phyloP scores from a whole-genome alignment of 495 filamentous ascomycete species.

The Bacidia rubella region DNA sequence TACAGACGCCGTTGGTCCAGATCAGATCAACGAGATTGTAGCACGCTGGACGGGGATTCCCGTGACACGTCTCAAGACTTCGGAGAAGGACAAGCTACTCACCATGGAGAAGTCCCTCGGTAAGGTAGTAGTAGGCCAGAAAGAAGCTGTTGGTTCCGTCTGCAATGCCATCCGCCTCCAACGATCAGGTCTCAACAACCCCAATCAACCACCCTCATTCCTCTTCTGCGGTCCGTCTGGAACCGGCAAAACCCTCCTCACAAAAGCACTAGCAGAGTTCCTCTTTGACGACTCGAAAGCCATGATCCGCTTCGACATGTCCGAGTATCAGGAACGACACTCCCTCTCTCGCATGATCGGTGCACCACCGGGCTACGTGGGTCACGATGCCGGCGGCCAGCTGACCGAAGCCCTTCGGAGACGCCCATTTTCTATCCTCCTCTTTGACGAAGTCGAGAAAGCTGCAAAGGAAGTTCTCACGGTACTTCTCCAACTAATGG shows the following conservation, averaged over 20 bases:
- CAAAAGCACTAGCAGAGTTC: slow-evolving; percentile 94
- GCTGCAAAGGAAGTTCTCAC: slow-evolving; percentile 96
- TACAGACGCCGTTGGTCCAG: slow-evolving; percentile 86
- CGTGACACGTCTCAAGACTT: slow-evolving; percentile 80
- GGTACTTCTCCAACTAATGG: slow-evolving; percentile 94
- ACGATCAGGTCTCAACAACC: slow-evolving; percentile 83
- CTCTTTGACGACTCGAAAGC: slow-evolving; percentile 93
- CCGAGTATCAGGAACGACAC: slow-evolving; percentile 96
- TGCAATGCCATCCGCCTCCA: slow-evolving; percentile 93
- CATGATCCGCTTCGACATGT: slow-evolving; percentile 99
- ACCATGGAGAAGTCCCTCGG: slow-evolving; percentile 80
- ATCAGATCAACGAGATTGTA: slow-evolving; percentile 99
- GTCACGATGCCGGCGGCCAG: slow-evolving; percentile 90
- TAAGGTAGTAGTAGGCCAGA: slow-evolving; percentile 82
- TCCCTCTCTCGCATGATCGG: slow-evolving; percentile 95
- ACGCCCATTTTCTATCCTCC: slow-evolving; percentile 89
- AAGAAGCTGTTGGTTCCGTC: slow-evolving; percentile 85
- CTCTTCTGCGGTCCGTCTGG: slow-evolving; percentile 96
- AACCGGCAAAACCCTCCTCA: slow-evolving; percentile 93
- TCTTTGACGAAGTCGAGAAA: slow-evolving; percentile 98
- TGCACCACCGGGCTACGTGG: slow-evolving; percentile 92
- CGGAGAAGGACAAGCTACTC: slow-evolving; percentile 92
- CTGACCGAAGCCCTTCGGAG: slow-evolving; percentile 87
- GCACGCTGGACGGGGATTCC: slow-evolving; percentile 94
- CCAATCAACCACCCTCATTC: slow-evolving; percentile 93